These are phyloP conservation scores for Chlamydomonas schloesseri DNA, from an alignment of 139 green algal species.

Conservation along the genomic window DNA sequence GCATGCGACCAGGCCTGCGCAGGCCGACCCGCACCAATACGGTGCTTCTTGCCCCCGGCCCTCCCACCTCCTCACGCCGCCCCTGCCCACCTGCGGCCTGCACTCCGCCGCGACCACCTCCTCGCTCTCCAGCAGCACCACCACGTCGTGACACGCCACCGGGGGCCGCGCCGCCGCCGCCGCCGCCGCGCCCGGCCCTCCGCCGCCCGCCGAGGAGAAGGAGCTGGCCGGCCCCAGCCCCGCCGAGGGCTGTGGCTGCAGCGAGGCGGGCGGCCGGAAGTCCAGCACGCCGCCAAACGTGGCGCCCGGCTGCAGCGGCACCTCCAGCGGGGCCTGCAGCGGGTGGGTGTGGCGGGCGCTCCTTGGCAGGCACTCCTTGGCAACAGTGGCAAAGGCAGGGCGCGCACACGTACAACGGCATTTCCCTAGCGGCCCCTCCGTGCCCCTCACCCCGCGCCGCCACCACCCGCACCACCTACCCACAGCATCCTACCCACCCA, in stretches of 20 bases:
- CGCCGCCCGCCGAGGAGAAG: background rate
- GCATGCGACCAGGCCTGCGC: too few relatives aligned
- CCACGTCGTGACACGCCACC: conserved; percentile 50
- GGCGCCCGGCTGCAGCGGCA: conserved; percentile 71
- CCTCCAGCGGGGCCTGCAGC: conserved; percentile 74
- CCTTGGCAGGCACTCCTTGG: too few relatives aligned
- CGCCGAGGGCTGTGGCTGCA: too few relatives aligned
- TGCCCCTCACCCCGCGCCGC: too few relatives aligned
- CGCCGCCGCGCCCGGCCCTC: background rate
- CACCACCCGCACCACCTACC: background rate
- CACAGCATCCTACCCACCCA: background rate
- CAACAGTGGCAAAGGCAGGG: too few relatives aligned
- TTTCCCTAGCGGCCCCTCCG: too few relatives aligned
- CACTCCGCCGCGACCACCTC: conserved; percentile 64
- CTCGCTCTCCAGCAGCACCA: conserved; percentile 75
- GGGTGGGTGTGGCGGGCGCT: too few relatives aligned
- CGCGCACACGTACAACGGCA: too few relatives aligned
- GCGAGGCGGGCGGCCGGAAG: conserved; percentile 50
- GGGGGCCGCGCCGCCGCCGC: background rate
- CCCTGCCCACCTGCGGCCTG: conserved; percentile 24
- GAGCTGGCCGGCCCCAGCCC: too few relatives aligned
- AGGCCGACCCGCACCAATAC: too few relatives aligned
- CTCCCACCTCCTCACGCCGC: too few relatives aligned
- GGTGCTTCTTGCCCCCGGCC: too few relatives aligned
- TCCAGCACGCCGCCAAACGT: conserved; percentile 79